Conservation (phyloP, 352 stramenopile species). For the Pseudoperonospora humuli region DNA sequence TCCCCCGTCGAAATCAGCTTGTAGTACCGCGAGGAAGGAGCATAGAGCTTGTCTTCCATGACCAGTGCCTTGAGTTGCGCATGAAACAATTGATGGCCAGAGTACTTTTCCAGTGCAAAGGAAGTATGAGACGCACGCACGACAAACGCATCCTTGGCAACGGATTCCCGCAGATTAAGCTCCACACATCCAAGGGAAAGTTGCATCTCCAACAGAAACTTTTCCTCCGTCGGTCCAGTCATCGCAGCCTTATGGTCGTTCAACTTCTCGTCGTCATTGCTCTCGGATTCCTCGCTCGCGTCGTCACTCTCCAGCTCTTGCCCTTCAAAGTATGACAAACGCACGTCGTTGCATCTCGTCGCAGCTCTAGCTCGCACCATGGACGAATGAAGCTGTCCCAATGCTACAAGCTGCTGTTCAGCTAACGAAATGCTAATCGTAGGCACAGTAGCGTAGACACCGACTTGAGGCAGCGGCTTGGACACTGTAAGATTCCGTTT, state of each 20-base stretch:
- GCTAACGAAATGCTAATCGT: slow-evolving; percentile 36
- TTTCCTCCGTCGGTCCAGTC: slow-evolving; percentile 17
- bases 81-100: slow-evolving; percentile 40
- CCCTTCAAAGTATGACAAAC: slow-evolving; percentile 17
- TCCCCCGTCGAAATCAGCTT: slow-evolving; percentile 57
- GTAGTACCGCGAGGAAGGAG: slow-evolving; percentile 38
- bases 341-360: slow-evolving; percentile 5
- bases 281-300: slow-evolving; percentile 13
- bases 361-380: slow-evolving; percentile 24
- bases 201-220: slow-evolving; percentile 42
- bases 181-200: slow-evolving; percentile 45
- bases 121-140: slow-evolving; percentile 39
- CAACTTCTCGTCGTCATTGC: slow-evolving; percentile 3
- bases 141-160: slow-evolving; percentile 41
- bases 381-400: slow-evolving; percentile 51
- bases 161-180: slow-evolving; percentile 43
- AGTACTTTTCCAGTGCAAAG: slow-evolving; percentile 38
- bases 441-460: slow-evolving; percentile 33
- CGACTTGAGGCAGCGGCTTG: slow-evolving; percentile 21
- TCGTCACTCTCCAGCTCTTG: slow-evolving; percentile 13
- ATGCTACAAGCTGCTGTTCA: slow-evolving; percentile 41
- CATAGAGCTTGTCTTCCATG: slow-evolving; percentile 68
- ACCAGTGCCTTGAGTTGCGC: slow-evolving; percentile 43
- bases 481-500: not conserved
- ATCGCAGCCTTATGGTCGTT: not conserved